Percentiles rank a stretch among this genome's conserved stretches.
Evolutionary conservation across 176 grass and related monocot genomes (phyloP).

Genomic region (Aegilops bicornis): DNA sequence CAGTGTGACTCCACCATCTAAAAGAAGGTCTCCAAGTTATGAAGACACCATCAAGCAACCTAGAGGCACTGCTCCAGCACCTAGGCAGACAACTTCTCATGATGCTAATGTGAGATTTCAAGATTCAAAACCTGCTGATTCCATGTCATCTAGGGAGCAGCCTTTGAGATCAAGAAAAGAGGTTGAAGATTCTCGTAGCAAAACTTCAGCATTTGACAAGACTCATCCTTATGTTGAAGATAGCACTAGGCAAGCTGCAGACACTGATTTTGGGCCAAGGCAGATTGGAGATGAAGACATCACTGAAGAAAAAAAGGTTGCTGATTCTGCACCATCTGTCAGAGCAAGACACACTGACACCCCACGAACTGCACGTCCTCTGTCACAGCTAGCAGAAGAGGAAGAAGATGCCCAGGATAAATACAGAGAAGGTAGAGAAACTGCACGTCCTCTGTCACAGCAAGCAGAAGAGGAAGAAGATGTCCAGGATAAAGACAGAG

Average conservation of each 20-base stretch:
- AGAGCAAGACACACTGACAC: conserved; percentile 2
- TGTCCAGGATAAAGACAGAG: conserved; percentile 1
- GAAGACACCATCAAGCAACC: conserved; percentile 22
- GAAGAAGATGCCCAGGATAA: conserved; percentile 27
- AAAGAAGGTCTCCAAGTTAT: background rate
- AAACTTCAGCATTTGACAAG: conserved; percentile 23
- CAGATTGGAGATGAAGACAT: conserved; percentile 3
- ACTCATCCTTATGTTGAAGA: conserved; percentile 14
- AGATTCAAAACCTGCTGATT: conserved; percentile 17
- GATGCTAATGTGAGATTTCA: conserved; percentile 13
- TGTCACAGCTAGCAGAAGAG: conserved; percentile 21
- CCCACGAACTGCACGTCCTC: background rate
- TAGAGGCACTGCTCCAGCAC: conserved; percentile 4
- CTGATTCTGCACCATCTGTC: conserved; percentile 23
- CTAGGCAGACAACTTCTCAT: conserved; percentile 1
- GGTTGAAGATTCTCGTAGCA: background rate
- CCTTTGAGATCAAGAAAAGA: conserved; percentile 17
- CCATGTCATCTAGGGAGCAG: conserved; percentile 16
- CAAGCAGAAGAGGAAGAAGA: conserved; percentile 30
- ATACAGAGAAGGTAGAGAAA: conserved; percentile 22
- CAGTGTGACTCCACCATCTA: conserved; percentile 7
- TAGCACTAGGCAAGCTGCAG: conserved; percentile 7
- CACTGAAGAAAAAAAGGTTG: conserved; percentile 25
- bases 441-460: conserved; percentile 8
- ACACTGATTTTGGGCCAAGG: conserved; percentile 1